A percentile compares a stretch with the other conserved stretches of the same genome.
phyloP scores from a whole-genome alignment of 345 rosid genomes.

The Eucalyptus guilfoylei region DNA sequence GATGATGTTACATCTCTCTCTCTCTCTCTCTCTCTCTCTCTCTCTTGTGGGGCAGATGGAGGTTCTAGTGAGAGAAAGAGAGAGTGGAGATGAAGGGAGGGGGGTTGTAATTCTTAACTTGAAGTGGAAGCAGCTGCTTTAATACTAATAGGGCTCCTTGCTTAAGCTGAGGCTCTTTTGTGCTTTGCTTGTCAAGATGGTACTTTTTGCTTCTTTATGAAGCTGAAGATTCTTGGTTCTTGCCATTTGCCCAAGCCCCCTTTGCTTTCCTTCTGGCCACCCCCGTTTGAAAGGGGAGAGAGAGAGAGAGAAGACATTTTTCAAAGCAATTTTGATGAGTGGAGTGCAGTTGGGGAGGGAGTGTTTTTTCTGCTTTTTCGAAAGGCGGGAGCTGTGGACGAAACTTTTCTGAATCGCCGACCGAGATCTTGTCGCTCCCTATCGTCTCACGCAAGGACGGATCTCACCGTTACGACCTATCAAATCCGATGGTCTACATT shows the following conservation, averaged over 20 bases:
- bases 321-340: not conserved
- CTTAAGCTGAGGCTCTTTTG: not conserved
- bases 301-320: constrained; percentile 2
- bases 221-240: constrained; percentile 11
- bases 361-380: not conserved
- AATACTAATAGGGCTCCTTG: not conserved
- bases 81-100: not conserved
- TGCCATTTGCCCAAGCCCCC: not conserved
- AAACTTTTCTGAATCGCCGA: not conserved
- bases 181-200: not conserved
- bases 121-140: constrained; percentile 8
- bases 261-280: constrained; percentile 14
- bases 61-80: not conserved
- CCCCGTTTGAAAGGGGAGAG: not conserved
- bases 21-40: not conserved
- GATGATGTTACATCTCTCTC: not conserved
- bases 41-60: not conserved
- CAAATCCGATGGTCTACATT: not conserved
- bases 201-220: not conserved
- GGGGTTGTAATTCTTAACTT: constrained; percentile 13
- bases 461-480: not conserved
- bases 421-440: not conserved
- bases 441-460: not conserved
- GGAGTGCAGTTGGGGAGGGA: not conserved
- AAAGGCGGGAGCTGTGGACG: not conserved